Base-by-base conservation (phyloP, 2,329 filamentous ascomycete species). In the Neonectria magnoliae region DNA sequence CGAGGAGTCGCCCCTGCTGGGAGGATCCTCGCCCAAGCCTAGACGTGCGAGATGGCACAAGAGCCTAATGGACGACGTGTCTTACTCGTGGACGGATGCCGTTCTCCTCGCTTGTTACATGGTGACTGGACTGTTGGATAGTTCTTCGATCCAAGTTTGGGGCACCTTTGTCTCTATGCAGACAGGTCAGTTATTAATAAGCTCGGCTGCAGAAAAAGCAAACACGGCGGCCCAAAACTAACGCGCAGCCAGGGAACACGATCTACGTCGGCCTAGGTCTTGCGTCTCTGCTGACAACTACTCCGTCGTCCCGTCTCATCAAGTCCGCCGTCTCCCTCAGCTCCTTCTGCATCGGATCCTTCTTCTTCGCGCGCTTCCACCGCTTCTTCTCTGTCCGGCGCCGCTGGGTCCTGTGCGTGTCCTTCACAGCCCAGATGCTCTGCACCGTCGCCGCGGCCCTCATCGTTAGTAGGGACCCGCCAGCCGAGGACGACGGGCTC, bases 121-220 rank as follows among this genome's bases (percentile, higher is more conserved):
- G 67, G 90, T 93, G 73, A 94, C 92, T 0, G 92, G 92, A 4
- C 81, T 95, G 4, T 84, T 93, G 13, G 92, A 95, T 79, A 93
- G 90, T 78, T 88, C 91, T 2, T 89, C 91, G 1, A 90, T 92
- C 45, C 90, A 89, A 59, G 90, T 91, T 45, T 94, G 91, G 90
- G 91, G 91, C 11, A 90, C 90, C 1, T 95, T 95, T 73, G 91
- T 93, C 38, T 92, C 90, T 75, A 94, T 94, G 92, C 92, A 94
- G 76, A 94, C 92, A 44, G 91, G 91, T 87, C 71, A 68, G 81
- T 38, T 78, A 29, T 38, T 78, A 29, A 13, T 38, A 29, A 47
- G 13, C 29, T 27, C 5, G 16, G 13, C 18, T n/a, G 4, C 13
- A 27, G 14, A 41, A 47, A 16, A 7, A 11, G 48, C 44, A 18